Evolutionary conservation across 1,284 basidiomycete species (phyloP), one percentile per base, ranked within the genome.

Genomic region (Marasmius fiardii): DNA sequence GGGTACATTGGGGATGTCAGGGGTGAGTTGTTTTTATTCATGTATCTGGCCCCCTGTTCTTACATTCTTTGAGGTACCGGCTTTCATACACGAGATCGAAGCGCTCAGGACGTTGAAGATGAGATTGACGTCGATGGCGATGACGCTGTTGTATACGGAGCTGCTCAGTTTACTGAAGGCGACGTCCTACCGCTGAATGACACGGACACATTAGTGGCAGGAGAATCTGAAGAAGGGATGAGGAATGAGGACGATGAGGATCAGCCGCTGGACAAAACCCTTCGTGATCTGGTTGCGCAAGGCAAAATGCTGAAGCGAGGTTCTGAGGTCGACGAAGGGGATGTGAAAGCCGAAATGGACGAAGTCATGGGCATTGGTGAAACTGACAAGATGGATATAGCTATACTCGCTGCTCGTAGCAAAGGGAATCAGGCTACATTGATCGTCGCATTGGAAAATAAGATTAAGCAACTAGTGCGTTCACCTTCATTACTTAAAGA

Each of bases 81-180:
- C 11, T 88, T 91, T 65, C 76, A 83, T 58, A 77, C 83, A 12
- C 81, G 86, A 35, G 74, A 82, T 61, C 71, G 68, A 7, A 68
- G 75, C 18, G 73, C 78, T 18, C 73, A 79, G 57, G 88, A 90
- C 60, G 77, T 88, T 1, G 90, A 92, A 16, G 88, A 88, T 23
- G 88, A 90, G 31, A 74, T 91, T 7, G 89, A 92, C 59, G 74
- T 92, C 6, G 89, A 91, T 59, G 90, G 89, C 2, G 87, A 88
- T 55, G 89, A 91, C 62, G 79, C 83, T 55, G 77, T 66, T 4
- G 61, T 77, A 0, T 92, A 83, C 64, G 89, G 89, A 1, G 79
- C 78, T 16, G 74, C 78, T 0, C 90, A 92, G 63, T 92, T 92
- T 66, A 84, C 82, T 6, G 89, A 91, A 66, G 74, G 76, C 1